Evolutionary conservation across 805 yeast species (phyloP), one percentile per base, ranked within the genome.

Genomic region (Yarrowia alimentaria): DNA sequence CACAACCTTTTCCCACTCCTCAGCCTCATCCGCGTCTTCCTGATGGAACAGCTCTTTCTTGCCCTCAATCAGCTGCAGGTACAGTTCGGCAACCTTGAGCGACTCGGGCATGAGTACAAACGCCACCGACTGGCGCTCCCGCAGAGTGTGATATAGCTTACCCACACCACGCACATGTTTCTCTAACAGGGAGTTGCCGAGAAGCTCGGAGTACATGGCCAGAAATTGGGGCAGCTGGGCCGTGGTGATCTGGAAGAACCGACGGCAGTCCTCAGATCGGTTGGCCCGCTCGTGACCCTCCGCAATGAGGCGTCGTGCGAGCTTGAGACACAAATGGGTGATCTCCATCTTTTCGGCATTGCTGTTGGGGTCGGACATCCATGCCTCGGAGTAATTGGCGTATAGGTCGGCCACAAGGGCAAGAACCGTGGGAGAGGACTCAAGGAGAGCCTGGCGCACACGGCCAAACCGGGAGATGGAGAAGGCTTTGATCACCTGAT

Each of bases 381-480:
- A 87, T 48, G 72, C 71, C 40, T 78, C 77, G 60, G 84, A 85
- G 52, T 77, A 77, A 14, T 69, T 62, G 16, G 73, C 58, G 63
- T 89, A 89, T 45, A 81, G 67, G 52, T 78, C 75, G 18, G 81
- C 75, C 29, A 88, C 63, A 2, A 78, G 68, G 0, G 83, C 80
- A 8, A 82, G 72, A 1, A 90, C 66, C 3, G 77, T 64, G 0
- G 87, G 86, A 0, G 85, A 76, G 54, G 84, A 80, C 42, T 78
- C 70, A 62, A 84, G 93, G 77, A 89, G 74, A 0, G 88, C 86
- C 17, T 81, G 81, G 58, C 85, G 76, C 2, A 91, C 79, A 55
- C 87, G 76, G 6, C 98, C 98, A 26, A 91, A 85, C 57, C 90
- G 73, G 1, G 90, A 89, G 51, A 83, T 69, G 1, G 90, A 75